phyloP scores from a whole-genome alignment of 2,329 filamentous ascomycete genomes.

The Helotiales sp. region DNA sequence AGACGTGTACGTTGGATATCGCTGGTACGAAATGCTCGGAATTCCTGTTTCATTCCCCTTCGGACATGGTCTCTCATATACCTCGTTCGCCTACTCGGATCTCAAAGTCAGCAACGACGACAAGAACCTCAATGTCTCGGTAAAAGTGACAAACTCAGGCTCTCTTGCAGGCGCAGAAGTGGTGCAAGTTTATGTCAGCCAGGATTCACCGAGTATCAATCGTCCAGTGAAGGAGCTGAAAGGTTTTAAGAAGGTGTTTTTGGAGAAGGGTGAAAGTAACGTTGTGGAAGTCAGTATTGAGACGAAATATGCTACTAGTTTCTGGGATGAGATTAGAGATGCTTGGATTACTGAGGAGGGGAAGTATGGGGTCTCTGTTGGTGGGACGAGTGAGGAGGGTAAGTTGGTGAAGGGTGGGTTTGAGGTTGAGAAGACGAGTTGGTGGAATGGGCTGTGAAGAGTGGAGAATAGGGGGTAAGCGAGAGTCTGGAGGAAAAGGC shows the following conservation, averaged over 20 bases:
- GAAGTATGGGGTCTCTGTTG: slow-evolving; percentile 62
- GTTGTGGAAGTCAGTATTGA: slow-evolving; percentile 55
- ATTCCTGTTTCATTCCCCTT: slow-evolving; percentile 71
- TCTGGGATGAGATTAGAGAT: slow-evolving; percentile 67
- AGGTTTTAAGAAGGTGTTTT: slow-evolving; percentile 63
- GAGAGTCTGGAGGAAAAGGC: too few species aligned
- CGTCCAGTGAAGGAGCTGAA: slow-evolving; percentile 62
- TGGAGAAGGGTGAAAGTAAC: slow-evolving; percentile 60
- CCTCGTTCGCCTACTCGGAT: slow-evolving; percentile 59
- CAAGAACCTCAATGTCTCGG: slow-evolving; percentile 44
- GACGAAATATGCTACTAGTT: slow-evolving; percentile 66
- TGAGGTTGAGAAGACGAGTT: slow-evolving; percentile 59
- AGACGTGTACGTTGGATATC: slow-evolving; percentile 78
- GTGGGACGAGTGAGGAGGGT: slow-evolving; percentile 53
- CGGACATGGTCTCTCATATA: slow-evolving; percentile 79
- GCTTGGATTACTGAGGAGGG: slow-evolving; percentile 69
- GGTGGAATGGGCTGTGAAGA: slow-evolving; percentile 63
- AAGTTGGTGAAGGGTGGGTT: slow-evolving; percentile 54
- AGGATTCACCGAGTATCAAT: slow-evolving; percentile 54
- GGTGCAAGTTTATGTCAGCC: slow-evolving; percentile 56
- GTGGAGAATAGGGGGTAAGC: too few species aligned
- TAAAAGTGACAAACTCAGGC: slow-evolving; percentile 67
- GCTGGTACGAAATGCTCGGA: slow-evolving; percentile 74
- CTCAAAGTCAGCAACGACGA: slow-evolving; percentile 45
- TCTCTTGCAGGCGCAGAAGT: slow-evolving; percentile 51